Evolutionary conservation across 192 early-diverging fungal genomes (phyloP).

Genomic region (Coemansia sp.): DNA sequence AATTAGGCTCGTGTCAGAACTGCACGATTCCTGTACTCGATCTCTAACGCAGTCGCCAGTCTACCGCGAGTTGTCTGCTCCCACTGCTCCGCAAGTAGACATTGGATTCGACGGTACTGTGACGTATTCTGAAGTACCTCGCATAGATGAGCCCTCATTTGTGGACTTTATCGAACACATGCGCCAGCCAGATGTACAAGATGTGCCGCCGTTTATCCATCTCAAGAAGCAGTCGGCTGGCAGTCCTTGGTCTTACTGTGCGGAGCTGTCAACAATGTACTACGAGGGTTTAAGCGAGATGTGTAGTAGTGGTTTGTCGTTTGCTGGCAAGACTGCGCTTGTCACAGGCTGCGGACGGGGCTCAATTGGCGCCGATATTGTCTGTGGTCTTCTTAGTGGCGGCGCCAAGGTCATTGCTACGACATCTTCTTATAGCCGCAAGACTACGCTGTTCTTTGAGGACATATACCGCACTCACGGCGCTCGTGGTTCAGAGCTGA

Average conservation of each 20-base stretch:
- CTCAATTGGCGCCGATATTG: constrained; percentile 87
- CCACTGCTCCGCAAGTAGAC: constrained; percentile 75
- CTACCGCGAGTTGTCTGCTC: constrained; percentile 82
- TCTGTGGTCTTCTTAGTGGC: constrained; percentile 83
- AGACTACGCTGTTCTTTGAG: constrained; percentile 84
- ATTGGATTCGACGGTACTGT: constrained; percentile 74
- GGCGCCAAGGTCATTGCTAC: constrained; percentile 89
- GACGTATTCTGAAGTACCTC: constrained; percentile 77
- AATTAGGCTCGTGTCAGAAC: constrained; percentile 58
- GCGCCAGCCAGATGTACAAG: constrained; percentile 55
- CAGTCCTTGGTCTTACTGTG: constrained; percentile 65
- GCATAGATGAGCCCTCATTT: constrained; percentile 72
- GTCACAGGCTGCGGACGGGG: constrained; percentile 88
- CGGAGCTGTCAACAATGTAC: constrained; percentile 70
- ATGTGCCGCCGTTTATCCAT: constrained; percentile 31
- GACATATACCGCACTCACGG: constrained; percentile 85
- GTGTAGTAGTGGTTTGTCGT: constrained; percentile 75
- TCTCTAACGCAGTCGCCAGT: constrained; percentile 69
- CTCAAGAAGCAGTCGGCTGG: not conserved
- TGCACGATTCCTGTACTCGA: constrained; percentile 77
- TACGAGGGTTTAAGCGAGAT: constrained; percentile 71
- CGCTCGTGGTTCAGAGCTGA: constrained; percentile 77
- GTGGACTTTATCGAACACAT: constrained; percentile 85
- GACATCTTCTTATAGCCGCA: constrained; percentile 78
- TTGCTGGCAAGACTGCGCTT: constrained; percentile 77